Base-by-base conservation (phyloP, 805 yeast species). In the Diddensiella transvaalensis region DNA sequence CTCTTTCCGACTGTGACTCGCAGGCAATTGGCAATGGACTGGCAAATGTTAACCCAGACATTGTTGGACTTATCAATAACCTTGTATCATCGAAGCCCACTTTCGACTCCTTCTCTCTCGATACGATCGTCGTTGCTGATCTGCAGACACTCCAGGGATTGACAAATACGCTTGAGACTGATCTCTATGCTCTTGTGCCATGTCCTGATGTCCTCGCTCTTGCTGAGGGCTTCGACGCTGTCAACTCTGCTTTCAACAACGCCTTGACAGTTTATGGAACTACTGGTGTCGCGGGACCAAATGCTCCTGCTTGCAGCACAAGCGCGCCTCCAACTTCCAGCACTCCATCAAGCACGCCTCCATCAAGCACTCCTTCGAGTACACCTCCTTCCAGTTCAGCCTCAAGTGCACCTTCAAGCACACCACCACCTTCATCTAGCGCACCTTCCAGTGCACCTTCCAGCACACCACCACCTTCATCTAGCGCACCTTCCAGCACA, bases 41-140 rank as follows among this genome's bases (percentile, higher is more conserved):
- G 35, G 53, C 46, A n/a, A 44, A 29, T 44, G 40, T 46, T 24
- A 45, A 48, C 18, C 40, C 39, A 19, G 36, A 47, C 30, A 40
- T 58, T 22, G 38, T 32, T 41, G 8, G 42, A 18, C 42, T 60
- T 24, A 43, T 60, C 36, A 24, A 22, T 30, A 55, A 52, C 35
- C 56, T 62, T 22, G 49, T 41, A 19, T 22, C 33, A 41, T 58
- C 60, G 60, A 59, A 61, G 22, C 29, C 44, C 40, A 65, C 52
- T 53, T 58, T 63, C 44, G 33, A 18, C 39, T 23, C 54, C 22
- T 60, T 51, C 22, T 58, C 59, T n/a, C 58, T 58, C 32, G 40
- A 32, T 36, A 2, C 45, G 18, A 46, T 52, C 39, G 55, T 52
- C 45, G 33, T 22, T 26, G 21, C 17, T n/a, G 55, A 52, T 32